Conservation (phyloP, 306 rosid genomes). For the Fagus crenata region DNA sequence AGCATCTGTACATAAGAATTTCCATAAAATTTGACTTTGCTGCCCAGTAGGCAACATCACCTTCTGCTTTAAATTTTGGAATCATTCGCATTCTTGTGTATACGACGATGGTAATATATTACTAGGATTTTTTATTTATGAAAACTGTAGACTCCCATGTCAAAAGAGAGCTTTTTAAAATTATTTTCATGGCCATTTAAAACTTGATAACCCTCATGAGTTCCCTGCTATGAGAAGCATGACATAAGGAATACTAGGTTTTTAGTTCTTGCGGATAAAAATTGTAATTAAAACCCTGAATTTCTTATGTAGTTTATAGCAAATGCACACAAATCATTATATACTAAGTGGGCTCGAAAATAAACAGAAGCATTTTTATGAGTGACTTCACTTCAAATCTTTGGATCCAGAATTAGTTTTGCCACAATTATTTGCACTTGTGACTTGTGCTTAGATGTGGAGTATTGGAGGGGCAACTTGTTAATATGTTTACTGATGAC, state of each 20-base stretch:
- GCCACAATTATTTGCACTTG: not conserved
- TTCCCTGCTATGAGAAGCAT: not conserved
- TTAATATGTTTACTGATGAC: not conserved
- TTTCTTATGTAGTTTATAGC: not conserved
- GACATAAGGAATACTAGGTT: not conserved
- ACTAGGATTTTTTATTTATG: not conserved
- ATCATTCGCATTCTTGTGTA: not conserved
- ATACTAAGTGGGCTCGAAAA: not conserved
- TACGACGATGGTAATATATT: not conserved
- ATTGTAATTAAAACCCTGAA: too few relatives aligned
- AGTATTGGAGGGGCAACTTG: not conserved
- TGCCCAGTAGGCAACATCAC: not conserved
- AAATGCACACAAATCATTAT: not conserved
- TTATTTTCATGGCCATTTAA: not conserved
- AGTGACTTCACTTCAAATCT: not conserved
- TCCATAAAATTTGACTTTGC: not conserved
- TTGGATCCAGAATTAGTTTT: not conserved
- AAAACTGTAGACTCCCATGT: not conserved
- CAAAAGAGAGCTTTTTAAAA: not conserved
- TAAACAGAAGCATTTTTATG: not conserved
- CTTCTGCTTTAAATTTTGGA: not conserved
- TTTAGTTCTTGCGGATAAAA: not conserved
- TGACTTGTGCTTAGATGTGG: not conserved
- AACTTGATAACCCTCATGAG: too few relatives aligned
- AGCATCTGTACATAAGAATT: slow-evolving; percentile 9